Percentiles rank a stretch among this genome's conserved stretches.
phyloP scores from a whole-genome alignment of 345 rosid genomes.

The Populus nigra region DNA sequence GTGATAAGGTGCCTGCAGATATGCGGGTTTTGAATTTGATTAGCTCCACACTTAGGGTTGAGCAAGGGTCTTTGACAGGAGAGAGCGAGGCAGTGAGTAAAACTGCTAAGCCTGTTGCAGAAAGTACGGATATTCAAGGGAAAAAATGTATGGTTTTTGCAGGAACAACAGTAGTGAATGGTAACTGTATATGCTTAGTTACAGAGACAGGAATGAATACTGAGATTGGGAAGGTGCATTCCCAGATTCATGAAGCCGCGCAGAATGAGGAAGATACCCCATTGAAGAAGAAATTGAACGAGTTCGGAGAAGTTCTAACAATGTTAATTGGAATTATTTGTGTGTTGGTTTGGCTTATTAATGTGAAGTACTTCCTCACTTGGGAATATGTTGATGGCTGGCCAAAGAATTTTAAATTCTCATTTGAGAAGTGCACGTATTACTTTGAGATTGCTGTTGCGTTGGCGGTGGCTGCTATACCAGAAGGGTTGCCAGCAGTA shows the following conservation, averaged over 20 bases:
- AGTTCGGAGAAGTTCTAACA: slow-evolving; percentile 82
- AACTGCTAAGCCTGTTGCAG: slow-evolving; percentile 62
- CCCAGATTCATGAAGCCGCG: slow-evolving; percentile 90
- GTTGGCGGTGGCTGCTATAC: slow-evolving; percentile 94
- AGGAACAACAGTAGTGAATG: slow-evolving; percentile 87
- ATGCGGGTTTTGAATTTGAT: slow-evolving; percentile 63
- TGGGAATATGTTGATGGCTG: slow-evolving; percentile 95
- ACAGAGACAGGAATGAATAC: slow-evolving; percentile 75
- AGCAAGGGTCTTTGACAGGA: slow-evolving; percentile 91
- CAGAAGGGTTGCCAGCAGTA: slow-evolving; percentile 96
- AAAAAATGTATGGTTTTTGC: slow-evolving; percentile 88
- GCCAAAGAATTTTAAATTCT: slow-evolving; percentile 84
- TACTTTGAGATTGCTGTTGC: slow-evolving; percentile 98
- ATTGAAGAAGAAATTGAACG: slow-evolving; percentile 85
- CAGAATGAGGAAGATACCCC: slow-evolving; percentile 89
- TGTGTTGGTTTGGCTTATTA: slow-evolving; percentile 88
- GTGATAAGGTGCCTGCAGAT: slow-evolving; percentile 93
- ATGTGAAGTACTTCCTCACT: slow-evolving; percentile 80
- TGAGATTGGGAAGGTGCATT: slow-evolving; percentile 88
- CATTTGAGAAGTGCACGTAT: slow-evolving; percentile 95
- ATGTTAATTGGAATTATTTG: slow-evolving; percentile 76
- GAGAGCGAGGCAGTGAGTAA: slow-evolving; percentile 90
- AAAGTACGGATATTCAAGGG: slow-evolving; percentile 74
- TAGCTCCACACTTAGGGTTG: slow-evolving; percentile 79
- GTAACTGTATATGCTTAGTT: slow-evolving; percentile 75